Evolutionary conservation across 1,139 yeast species (phyloP).

Genomic region (Candida glucosophila): DNA sequence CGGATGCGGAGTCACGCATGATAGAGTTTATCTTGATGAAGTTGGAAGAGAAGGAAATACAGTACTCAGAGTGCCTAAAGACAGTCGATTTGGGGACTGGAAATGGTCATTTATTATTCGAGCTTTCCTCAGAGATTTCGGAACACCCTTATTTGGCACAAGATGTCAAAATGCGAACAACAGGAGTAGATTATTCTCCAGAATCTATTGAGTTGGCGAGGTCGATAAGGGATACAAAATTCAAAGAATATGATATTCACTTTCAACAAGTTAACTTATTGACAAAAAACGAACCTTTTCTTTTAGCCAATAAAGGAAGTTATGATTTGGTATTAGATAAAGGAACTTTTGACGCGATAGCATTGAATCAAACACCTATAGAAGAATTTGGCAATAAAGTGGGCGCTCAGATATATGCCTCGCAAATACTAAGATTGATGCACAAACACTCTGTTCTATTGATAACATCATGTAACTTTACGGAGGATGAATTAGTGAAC

Average conservation of each 20-base stretch:
- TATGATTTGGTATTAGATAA: conserved; percentile 81
- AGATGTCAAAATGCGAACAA: conserved; percentile 30
- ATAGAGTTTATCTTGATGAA: conserved; percentile 46
- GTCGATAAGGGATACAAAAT: conserved; percentile 41
- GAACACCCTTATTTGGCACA: conserved; percentile 29
- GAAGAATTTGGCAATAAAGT: conserved; percentile 30
- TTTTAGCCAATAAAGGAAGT: conserved; percentile 17
- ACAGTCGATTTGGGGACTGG: conserved; percentile 91
- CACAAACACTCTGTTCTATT: conserved; percentile 51
- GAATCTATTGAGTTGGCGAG: conserved; percentile 69
- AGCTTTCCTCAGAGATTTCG: conserved; percentile 50
- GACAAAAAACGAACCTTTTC: conserved; percentile 23
- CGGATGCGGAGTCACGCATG: conserved; percentile 82
- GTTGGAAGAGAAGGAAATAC: conserved; percentile 18
- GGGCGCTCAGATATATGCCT: conserved; percentile 59
- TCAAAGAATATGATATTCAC: conserved; percentile 21
- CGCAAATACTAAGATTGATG: conserved; percentile 50
- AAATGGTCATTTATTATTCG: conserved; percentile 80
- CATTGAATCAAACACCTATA: conserved; percentile 56
- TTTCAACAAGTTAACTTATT: conserved; percentile 44
- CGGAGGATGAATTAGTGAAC: conserved; percentile 60
- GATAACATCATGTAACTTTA: conserved; percentile 93
- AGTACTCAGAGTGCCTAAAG: conserved; percentile 21
- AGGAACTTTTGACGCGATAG: conserved; percentile 96
- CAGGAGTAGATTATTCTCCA: conserved; percentile 81